Evolutionary conservation across 2,329 filamentous ascomycete species (phyloP).

Genomic region (Fusarium graminum): DNA sequence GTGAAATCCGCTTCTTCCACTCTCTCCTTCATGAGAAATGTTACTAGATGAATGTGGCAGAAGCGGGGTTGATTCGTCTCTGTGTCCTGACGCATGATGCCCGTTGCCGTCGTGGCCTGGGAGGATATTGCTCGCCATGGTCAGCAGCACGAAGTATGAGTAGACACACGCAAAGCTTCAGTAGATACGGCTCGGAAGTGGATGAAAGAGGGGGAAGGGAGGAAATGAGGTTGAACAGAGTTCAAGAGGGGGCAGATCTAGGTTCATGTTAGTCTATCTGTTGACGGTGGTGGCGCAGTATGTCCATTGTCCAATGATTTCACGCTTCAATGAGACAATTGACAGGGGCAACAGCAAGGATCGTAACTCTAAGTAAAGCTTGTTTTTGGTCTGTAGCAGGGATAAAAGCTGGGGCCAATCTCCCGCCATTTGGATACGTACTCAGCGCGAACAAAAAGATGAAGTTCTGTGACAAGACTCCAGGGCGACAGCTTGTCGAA

Average conservation of each 20-base stretch:
- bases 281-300: constrained; percentile 30
- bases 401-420: background rate
- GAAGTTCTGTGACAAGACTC: background rate
- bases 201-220: background rate
- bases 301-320: constrained; percentile 16
- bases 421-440: background rate
- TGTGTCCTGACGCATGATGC: constrained; percentile 12
- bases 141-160: background rate
- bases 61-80: constrained; percentile 49
- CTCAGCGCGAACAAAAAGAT: background rate
- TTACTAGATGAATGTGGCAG: constrained; percentile 45
- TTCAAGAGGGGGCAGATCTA: constrained; percentile 1
- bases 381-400: constrained; percentile 26
- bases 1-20: constrained; percentile 59
- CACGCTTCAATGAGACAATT: constrained; percentile 23
- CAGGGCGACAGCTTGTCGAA: background rate
- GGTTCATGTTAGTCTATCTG: constrained; percentile 24
- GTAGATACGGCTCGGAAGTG: background rate
- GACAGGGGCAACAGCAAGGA: constrained; percentile 30
- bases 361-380: constrained; percentile 41
- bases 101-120: constrained; percentile 23
- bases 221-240: constrained; percentile 7
- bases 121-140: constrained; percentile 32
- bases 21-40: constrained; percentile 58
- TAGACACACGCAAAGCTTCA: too few species aligned